Conservation (phyloP, 352 stramenopile species). For the Pythium dissotocum region DNA sequence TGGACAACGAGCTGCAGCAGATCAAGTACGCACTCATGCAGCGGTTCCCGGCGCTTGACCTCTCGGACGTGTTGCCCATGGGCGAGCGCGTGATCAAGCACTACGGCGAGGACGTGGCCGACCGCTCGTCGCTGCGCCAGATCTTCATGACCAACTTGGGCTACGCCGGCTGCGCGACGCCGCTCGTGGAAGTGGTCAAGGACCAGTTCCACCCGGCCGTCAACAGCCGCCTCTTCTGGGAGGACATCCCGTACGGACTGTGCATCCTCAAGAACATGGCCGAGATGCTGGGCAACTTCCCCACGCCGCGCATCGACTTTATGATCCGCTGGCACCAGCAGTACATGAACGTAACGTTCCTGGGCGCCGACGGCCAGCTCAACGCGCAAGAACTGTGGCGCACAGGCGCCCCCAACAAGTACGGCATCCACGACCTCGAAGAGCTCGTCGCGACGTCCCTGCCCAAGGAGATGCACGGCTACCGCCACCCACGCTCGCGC, state of each 20-base stretch:
- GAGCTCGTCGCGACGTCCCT: conserved; percentile 90
- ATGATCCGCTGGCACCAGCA: conserved; percentile 94
- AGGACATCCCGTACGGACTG: conserved; percentile 91
- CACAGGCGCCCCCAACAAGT: conserved; percentile 90
- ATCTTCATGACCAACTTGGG: conserved; percentile 92
- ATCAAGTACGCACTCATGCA: conserved; percentile 89
- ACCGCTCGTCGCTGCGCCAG: conserved; percentile 85
- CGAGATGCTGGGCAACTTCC: conserved; percentile 92
- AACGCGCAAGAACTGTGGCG: conserved; percentile 88
- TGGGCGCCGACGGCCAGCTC: conserved; percentile 85
- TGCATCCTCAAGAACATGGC: conserved; percentile 95
- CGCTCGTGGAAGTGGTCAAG: conserved; percentile 76
- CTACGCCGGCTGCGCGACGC: conserved; percentile 89
- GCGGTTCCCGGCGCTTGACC: conserved; percentile 89
- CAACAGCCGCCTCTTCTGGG: conserved; percentile 90
- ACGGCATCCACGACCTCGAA: conserved; percentile 89
- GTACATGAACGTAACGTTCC: conserved; percentile 88
- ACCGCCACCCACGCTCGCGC: conserved; percentile 86
- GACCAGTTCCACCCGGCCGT: conserved; percentile 82
- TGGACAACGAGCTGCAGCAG: conserved; percentile 94
- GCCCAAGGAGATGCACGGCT: conserved; percentile 84
- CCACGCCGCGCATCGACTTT: conserved; percentile 91
- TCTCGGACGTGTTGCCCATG: conserved; percentile 91
- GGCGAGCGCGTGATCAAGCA: conserved; percentile 90
- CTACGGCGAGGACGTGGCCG: conserved; percentile 90